Percentiles rank a stretch among this genome's conserved stretches.
These are phyloP conservation scores for Penicillium italicum DNA, from an alignment of 2,329 filamentous ascomycete genomes.

Conservation along the genomic window DNA sequence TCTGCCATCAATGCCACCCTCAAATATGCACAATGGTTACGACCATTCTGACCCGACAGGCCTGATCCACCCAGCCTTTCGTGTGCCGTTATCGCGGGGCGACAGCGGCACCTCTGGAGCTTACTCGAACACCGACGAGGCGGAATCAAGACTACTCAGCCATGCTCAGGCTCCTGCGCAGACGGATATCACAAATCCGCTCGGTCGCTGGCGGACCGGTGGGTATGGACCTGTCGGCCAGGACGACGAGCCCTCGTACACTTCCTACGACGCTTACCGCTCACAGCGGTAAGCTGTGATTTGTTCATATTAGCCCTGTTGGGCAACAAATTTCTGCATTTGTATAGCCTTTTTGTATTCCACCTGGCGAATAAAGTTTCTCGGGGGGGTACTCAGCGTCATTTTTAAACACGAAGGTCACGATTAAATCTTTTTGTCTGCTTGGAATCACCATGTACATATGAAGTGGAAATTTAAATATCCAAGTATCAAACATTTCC, in stretches of 20 bases:
- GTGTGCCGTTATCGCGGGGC: slow-evolving; percentile 27
- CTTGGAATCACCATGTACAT: background rate
- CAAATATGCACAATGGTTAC: slow-evolving; percentile 28
- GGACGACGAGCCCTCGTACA: slow-evolving; percentile 31
- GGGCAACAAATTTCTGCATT: background rate
- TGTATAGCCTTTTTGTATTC: slow-evolving; percentile 1
- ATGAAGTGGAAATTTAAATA: background rate
- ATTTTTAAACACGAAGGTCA: slow-evolving; percentile 8
- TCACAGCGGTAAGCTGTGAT: slow-evolving; percentile 21
- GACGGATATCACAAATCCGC: slow-evolving; percentile 16
- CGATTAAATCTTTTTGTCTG: background rate
- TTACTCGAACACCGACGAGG: slow-evolving; percentile 40
- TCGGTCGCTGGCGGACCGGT: slow-evolving; percentile 36
- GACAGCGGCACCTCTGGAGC: slow-evolving; percentile 27
- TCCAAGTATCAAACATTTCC: background rate
- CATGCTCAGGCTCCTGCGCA: slow-evolving; percentile 35
- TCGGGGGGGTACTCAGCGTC: background rate
- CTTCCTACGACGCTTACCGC: slow-evolving; percentile 38
- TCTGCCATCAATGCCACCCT: slow-evolving; percentile 25
- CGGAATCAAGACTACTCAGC: slow-evolving; percentile 37
- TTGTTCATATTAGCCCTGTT: background rate
- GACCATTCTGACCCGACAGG: slow-evolving; percentile 21
- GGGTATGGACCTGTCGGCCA: slow-evolving; percentile 40
- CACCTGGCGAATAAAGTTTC: background rate
- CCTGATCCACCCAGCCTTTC: slow-evolving; percentile 38